Percentiles rank a stretch among this genome's conserved stretches.
Evolutionary conservation across 2,329 filamentous ascomycete genomes (phyloP).

Genomic region (Fusarium sp.): DNA sequence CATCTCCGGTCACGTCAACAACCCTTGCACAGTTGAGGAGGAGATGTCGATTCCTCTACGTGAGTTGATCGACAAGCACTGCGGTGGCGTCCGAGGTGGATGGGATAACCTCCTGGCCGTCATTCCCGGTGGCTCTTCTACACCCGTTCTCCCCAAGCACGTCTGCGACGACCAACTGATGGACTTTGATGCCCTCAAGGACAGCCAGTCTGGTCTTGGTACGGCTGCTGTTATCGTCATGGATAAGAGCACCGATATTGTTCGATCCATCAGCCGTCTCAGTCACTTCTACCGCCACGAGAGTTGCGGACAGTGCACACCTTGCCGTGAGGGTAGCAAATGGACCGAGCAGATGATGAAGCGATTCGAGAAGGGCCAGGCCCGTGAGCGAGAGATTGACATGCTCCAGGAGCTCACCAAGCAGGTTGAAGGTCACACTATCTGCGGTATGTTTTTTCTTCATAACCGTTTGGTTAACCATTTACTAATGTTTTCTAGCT

Average conservation of each 20-base stretch:
- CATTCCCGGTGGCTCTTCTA: constrained; percentile 96
- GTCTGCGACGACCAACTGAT: constrained; percentile 96
- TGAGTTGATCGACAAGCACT: constrained; percentile 98
- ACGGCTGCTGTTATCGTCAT: constrained; percentile 99
- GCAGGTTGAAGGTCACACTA: constrained; percentile 99
- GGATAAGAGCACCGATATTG: constrained; percentile 97
- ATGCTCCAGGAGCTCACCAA: constrained; percentile 99
- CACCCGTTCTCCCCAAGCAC: constrained; percentile 88
- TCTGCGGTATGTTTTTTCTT: constrained; percentile 75
- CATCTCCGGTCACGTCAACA: constrained; percentile 98
- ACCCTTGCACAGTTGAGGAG: constrained; percentile 96
- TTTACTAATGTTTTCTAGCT: constrained; percentile 60
- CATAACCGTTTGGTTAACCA: not conserved
- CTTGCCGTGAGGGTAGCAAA: constrained; percentile 98
- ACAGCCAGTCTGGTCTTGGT: constrained; percentile 95
- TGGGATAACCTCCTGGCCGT: constrained; percentile 98
- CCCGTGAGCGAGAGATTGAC: constrained; percentile 91
- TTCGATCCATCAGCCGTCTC: constrained; percentile 90
- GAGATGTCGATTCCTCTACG: constrained; percentile 98
- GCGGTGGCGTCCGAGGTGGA: constrained; percentile 92
- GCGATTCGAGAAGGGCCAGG: constrained; percentile 91
- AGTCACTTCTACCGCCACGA: constrained; percentile 99
- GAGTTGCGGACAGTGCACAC: constrained; percentile 97
- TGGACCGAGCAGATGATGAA: constrained; percentile 99
- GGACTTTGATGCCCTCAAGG: constrained; percentile 99